phyloP scores from a whole-genome alignment of 1,284 basidiomycete genomes.

The Cryptococcus sp. region DNA sequence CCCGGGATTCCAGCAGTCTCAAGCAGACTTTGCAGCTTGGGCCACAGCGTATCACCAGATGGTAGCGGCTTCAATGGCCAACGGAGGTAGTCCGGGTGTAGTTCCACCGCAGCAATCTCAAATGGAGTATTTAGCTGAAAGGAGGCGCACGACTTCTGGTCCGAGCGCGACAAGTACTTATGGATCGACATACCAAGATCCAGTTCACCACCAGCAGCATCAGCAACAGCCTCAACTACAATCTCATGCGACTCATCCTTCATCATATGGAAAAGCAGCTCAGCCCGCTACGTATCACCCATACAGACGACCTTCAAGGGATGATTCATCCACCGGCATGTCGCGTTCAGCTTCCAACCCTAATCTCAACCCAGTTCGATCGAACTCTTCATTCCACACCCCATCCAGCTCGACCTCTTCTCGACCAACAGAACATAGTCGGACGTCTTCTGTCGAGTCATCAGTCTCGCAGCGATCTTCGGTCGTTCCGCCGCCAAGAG shows the following conservation, averaged over 20 bases:
- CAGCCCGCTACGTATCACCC: conserved; percentile 17
- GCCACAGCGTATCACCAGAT: conserved; percentile 45
- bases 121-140: conserved; percentile 5
- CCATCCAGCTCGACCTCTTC: not conserved
- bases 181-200: not conserved
- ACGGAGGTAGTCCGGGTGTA: conserved; percentile 17
- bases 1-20: conserved; percentile 31
- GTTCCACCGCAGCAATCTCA: conserved; percentile 8
- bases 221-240: not conserved
- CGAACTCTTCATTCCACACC: not conserved
- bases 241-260: conserved; percentile 4
- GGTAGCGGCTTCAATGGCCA: conserved; percentile 29
- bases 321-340: conserved; percentile 5
- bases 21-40: conserved; percentile 42
- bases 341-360: conserved; percentile 21
- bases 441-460: not conserved
- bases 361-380: not conserved
- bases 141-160: conserved; percentile 27
- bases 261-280: conserved; percentile 1
- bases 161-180: conserved; percentile 7
- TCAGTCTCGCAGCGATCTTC: not conserved
- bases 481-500: not conserved
- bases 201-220: not conserved
- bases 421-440: not conserved
- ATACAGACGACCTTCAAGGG: conserved; percentile 22